Conservation (phyloP, 805 yeast species). For the Nakazawaea ernobii region DNA sequence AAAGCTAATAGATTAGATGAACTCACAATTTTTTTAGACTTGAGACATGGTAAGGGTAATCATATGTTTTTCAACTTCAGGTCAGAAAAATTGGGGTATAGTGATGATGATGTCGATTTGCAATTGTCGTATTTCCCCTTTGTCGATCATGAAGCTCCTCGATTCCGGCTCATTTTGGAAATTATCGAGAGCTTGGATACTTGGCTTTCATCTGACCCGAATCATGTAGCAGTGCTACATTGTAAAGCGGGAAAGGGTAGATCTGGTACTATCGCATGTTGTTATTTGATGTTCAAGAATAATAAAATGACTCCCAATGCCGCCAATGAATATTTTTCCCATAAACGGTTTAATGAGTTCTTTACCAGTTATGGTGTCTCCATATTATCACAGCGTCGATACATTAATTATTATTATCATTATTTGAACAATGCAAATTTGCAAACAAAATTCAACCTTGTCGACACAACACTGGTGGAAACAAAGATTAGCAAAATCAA, state of each 20-base stretch:
- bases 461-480: not conserved
- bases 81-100: constrained; percentile 43
- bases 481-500: not conserved
- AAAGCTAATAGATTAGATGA: constrained; percentile 44
- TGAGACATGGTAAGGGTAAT: constrained; percentile 36
- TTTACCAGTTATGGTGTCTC: constrained; percentile 57
- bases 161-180: constrained; percentile 43
- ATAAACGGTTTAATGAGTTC: constrained; percentile 29
- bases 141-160: constrained; percentile 76
- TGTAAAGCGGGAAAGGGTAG: constrained; percentile 93
- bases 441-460: not conserved
- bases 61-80: constrained; percentile 79
- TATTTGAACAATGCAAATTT: constrained; percentile 5
- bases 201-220: constrained; percentile 30
- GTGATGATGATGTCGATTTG: constrained; percentile 32
- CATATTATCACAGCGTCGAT: constrained; percentile 63
- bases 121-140: constrained; percentile 46
- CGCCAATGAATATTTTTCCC: constrained; percentile 50
- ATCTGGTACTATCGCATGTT: constrained; percentile 71
- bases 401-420: constrained; percentile 47
- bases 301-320: constrained; percentile 29
- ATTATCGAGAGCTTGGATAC: constrained; percentile 39
- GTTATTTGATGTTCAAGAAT: constrained; percentile 54
- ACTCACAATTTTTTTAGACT: constrained; percentile 41
- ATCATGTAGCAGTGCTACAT: constrained; percentile 57